Conservation (phyloP, 208 protist species). For the Strigomonas culicis region DNA sequence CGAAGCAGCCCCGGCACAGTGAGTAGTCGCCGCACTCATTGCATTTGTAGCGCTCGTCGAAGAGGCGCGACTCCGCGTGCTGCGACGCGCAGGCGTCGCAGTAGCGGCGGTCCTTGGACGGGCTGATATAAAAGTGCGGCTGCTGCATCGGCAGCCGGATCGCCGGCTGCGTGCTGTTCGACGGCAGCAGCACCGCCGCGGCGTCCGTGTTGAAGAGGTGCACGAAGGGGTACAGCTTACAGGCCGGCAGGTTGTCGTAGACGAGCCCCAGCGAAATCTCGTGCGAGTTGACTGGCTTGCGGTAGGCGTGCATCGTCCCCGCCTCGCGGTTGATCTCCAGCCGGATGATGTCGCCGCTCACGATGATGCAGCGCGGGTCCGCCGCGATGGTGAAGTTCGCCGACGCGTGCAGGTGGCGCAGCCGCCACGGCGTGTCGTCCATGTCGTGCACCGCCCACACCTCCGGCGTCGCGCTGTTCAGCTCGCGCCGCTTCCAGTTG, state of each 20-base stretch:
- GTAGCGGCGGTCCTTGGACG: constrained; percentile 39
- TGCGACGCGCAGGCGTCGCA: constrained; percentile 74
- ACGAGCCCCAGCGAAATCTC: constrained; percentile 74
- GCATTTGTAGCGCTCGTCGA: constrained; percentile 81
- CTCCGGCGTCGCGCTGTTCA: constrained; percentile 57
- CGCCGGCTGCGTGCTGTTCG: constrained; percentile 31
- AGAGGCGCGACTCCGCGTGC: constrained; percentile 44
- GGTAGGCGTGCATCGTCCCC: constrained; percentile 78
- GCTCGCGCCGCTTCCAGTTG: constrained; percentile 67
- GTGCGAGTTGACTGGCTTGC: constrained; percentile 73
- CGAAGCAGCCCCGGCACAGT: constrained; percentile 79
- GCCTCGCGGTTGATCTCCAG: constrained; percentile 74
- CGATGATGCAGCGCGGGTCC: constrained; percentile 82
- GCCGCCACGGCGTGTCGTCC: constrained; percentile 81
- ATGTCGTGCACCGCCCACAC: constrained; percentile 91
- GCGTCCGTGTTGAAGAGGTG: constrained; percentile 89
- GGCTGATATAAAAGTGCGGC: constrained; percentile 59
- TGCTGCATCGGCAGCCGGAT: constrained; percentile 71
- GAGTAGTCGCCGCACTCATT: constrained; percentile 89
- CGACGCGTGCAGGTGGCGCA: constrained; percentile 61
- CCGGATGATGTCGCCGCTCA: constrained; percentile 85
- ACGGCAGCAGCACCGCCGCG: constrained; percentile 79
- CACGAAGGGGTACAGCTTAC: constrained; percentile 78
- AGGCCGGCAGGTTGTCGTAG: constrained; percentile 75
- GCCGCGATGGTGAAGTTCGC: constrained; percentile 57